phyloP scores from a whole-genome alignment of 1,284 basidiomycete species.

The Ceratobasidium sp. region DNA sequence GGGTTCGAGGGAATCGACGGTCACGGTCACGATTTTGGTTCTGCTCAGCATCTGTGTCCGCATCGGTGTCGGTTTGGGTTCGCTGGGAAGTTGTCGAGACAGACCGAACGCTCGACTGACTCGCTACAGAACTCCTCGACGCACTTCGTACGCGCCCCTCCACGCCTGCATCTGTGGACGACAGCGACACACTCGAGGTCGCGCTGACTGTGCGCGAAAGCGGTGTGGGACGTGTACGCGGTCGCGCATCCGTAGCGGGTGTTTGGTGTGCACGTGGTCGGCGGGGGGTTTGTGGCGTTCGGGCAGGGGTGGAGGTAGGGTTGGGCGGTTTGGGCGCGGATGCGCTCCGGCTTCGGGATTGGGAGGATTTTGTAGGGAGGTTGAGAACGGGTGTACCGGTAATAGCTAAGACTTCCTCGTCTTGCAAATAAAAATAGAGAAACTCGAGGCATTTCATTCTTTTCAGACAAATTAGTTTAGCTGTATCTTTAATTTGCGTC shows the following conservation, averaged over 20 bases:
- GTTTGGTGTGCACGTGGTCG: constrained; percentile 43
- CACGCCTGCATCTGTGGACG: not conserved
- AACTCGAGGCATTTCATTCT: constrained; percentile 94
- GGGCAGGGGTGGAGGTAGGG: constrained; percentile 43
- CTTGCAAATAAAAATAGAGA: constrained; percentile 89
- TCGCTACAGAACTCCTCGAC: constrained; percentile 1
- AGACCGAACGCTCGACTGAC: not conserved
- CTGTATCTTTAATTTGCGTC: not conserved
- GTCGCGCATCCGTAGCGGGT: constrained; percentile 21
- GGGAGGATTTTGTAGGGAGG: constrained; percentile 28
- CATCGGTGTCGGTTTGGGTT: not conserved
- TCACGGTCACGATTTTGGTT: not conserved
- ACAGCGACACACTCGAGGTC: constrained; percentile 30
- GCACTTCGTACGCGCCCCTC: not conserved
- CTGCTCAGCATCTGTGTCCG: not conserved
- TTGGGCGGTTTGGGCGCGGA: constrained; percentile 45
- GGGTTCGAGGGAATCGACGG: constrained; percentile 21
- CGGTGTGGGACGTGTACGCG: constrained; percentile 11
- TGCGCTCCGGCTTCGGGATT: constrained; percentile 3
- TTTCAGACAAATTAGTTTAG: constrained; percentile 51
- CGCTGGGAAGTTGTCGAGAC: not conserved
- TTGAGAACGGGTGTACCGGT: constrained; percentile 44
- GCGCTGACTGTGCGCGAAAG: constrained; percentile 29
- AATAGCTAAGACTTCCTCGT: constrained; percentile 63
- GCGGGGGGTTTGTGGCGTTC: constrained; percentile 41